phyloP scores from a whole-genome alignment of 495 filamentous ascomycete species.

The Aspergillus saccharolyticus region DNA sequence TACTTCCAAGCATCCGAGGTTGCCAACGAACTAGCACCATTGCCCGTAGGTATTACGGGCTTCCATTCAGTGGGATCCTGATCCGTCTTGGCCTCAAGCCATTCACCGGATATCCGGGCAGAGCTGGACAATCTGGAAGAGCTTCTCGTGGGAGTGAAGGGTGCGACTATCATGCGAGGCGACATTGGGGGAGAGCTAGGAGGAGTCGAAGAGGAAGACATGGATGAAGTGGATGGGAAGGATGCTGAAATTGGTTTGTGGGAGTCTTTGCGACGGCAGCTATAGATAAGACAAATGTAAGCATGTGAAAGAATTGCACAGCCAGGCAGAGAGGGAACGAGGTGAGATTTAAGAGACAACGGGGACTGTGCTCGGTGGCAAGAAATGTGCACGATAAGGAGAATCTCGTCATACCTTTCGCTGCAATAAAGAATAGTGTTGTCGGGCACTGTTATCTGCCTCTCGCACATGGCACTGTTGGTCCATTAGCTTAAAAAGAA shows the following conservation, averaged over 20 bases:
- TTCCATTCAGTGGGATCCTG: slow-evolving; percentile 56
- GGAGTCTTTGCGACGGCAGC: slow-evolving; percentile 51
- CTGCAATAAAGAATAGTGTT: slow-evolving; percentile 55
- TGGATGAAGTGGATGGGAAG: slow-evolving; percentile 27
- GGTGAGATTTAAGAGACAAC: slow-evolving; percentile 11
- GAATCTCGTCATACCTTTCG: slow-evolving; percentile 43
- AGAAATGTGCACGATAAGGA: slow-evolving; percentile 13
- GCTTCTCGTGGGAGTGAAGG: slow-evolving; percentile 37
- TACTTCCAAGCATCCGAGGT: slow-evolving; percentile 47
- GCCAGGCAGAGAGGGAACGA: not conserved
- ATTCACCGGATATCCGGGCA: slow-evolving; percentile 40
- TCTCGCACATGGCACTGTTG: slow-evolving; percentile 57
- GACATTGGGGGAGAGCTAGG: slow-evolving; percentile 34
- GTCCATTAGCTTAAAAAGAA: slow-evolving; percentile 24
- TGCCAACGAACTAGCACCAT: slow-evolving; percentile 22
- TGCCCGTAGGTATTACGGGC: slow-evolving; percentile 38
- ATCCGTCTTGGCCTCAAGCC: slow-evolving; percentile 43
- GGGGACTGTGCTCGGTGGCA: slow-evolving; percentile 4
- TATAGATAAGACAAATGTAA: slow-evolving; percentile 18
- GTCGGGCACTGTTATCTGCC: slow-evolving; percentile 62
- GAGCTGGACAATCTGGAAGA: slow-evolving; percentile 23
- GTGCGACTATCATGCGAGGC: slow-evolving; percentile 40
- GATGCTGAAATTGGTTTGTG: slow-evolving; percentile 45
- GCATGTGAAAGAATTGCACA: slow-evolving; percentile 6
- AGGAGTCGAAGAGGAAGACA: slow-evolving; percentile 25